Percentiles rank a stretch among this genome's conserved stretches.
phyloP scores from a whole-genome alignment of 2,329 filamentous ascomycete species.

The Neofusicoccum ribis region DNA sequence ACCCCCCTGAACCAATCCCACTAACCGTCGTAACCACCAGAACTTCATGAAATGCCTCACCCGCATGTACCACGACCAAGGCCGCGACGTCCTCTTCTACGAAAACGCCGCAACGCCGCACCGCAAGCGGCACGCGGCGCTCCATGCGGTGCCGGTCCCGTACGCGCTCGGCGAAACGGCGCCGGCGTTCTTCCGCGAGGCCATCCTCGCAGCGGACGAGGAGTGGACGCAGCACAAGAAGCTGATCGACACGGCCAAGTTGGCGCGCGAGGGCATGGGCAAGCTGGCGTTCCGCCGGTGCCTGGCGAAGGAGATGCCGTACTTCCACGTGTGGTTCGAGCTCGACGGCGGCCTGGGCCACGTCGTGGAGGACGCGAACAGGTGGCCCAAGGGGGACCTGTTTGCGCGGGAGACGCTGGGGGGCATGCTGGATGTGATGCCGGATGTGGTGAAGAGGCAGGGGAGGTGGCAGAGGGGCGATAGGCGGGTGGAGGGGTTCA shows the following conservation, averaged over 20 bases:
- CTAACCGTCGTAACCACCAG: neutral
- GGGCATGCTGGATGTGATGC: slow-evolving; percentile 82
- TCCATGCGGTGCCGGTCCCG: slow-evolving; percentile 84
- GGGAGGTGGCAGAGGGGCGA: slow-evolving; percentile 77
- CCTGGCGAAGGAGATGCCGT: slow-evolving; percentile 94
- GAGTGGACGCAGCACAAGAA: slow-evolving; percentile 97
- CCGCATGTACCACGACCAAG: slow-evolving; percentile 90
- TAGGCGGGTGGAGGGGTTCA: slow-evolving; percentile 71
- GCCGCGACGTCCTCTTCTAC: slow-evolving; percentile 92
- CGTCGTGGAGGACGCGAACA: slow-evolving; percentile 79
- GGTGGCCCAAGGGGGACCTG: slow-evolving; percentile 88
- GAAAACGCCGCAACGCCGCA: slow-evolving; percentile 88
- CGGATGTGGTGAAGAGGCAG: slow-evolving; percentile 85
- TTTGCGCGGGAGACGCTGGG: slow-evolving; percentile 92
- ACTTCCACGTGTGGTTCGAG: slow-evolving; percentile 95
- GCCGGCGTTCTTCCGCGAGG: slow-evolving; percentile 93
- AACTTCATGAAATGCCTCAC: slow-evolving; percentile 99
- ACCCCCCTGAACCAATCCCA: neutral
- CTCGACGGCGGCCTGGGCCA: slow-evolving; percentile 91
- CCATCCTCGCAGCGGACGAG: slow-evolving; percentile 82
- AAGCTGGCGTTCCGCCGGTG: slow-evolving; percentile 78
- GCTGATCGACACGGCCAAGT: slow-evolving; percentile 80
- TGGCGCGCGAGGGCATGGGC: slow-evolving; percentile 67
- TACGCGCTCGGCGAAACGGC: slow-evolving; percentile 89
- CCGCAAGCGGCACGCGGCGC: slow-evolving; percentile 77